phyloP scores from a whole-genome alignment of 495 filamentous ascomycete genomes.

The Aspergillus affinis region DNA sequence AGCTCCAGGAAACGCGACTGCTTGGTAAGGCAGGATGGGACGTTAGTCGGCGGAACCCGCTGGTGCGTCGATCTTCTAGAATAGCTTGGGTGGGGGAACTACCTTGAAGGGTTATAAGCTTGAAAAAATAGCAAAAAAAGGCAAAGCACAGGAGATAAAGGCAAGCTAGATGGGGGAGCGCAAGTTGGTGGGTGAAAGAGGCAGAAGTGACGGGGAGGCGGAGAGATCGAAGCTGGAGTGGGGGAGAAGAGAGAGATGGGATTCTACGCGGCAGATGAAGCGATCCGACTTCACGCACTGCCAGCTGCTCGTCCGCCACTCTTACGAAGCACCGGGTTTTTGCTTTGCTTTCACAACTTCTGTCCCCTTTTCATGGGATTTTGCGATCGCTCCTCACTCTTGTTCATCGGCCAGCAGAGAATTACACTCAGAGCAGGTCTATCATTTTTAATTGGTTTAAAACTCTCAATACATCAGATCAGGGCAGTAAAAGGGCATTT shows the following conservation, averaged over 20 bases:
- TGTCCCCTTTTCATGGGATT: background rate
- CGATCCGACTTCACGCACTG: constrained; percentile 4
- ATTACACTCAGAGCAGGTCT: background rate
- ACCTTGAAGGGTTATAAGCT: background rate
- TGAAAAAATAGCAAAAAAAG: background rate
- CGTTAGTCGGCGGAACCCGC: background rate
- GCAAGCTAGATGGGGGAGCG: background rate
- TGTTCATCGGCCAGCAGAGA: background rate
- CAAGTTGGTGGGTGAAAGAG: background rate
- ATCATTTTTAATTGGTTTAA: background rate
- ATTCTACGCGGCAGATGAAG: constrained; percentile 4
- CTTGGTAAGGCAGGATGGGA: constrained; percentile 4
- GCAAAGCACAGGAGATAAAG: background rate
- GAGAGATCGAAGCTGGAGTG: constrained; percentile 14
- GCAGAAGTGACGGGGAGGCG: constrained; percentile 10
- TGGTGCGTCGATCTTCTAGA: constrained; percentile 1
- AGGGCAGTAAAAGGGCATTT: constrained; percentile 13
- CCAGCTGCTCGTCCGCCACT: background rate
- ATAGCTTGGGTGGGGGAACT: background rate
- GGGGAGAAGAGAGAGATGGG: constrained; percentile 10
- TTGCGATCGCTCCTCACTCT: background rate
- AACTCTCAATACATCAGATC: constrained; percentile 4
- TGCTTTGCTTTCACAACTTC: background rate
- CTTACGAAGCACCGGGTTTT: background rate
- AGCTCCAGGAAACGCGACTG: constrained; percentile 5